Base-by-base conservation (phyloP, 2,329 filamentous ascomycete species). In the Penicillium sp. region DNA sequence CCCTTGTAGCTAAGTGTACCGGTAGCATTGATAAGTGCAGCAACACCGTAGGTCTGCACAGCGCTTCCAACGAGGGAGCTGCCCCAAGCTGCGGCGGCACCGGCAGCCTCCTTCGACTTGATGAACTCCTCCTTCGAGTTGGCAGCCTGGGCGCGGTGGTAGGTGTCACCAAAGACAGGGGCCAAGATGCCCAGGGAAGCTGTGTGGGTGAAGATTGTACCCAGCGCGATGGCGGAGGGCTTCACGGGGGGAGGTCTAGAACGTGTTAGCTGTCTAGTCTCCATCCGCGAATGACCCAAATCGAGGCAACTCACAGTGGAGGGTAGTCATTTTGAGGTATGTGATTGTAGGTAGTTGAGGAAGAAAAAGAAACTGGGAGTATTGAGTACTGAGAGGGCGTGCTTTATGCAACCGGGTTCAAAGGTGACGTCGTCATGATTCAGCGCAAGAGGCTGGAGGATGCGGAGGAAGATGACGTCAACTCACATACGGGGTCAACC, bases 101-200 rank as follows among this genome's bases (percentile, higher is more conserved):
- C 88, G 59, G 88, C 86, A 61, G 93, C 89, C 81, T 97, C 93
- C 83, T 91, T 93, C 66, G 90, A 95, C 76, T 88, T 88, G 77
- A 95, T 79, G 79, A 97, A 97, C 80, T 97, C 93, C 79, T 97
- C 92, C 81, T 94, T 96, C 70, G 88, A 90, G 85, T 96, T 93
- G 75, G 93, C 85, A 58, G 84, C 80, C 83, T 96, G 92, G 65
- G 93, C 92, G 67, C 90, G 89, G 79, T 92, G 87, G 84, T 96
- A 97, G 70, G 91, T 93, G 71, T 95, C 88, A 72, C 94, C 93
- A 74, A 97, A 96, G 76, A 97, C 79, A 60, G 93, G 93, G 56
- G 86, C 84, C 60, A 97, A 84, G 67, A 97, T 85, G 60, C 90
- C 92, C 61, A 94, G 86, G 71, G 94, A 94, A 69, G 91, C 83